Evolutionary conservation across 176 grass and related monocot species (phyloP), one percentile per base, ranked within the genome.

Genomic region (Poa pratensis): DNA sequence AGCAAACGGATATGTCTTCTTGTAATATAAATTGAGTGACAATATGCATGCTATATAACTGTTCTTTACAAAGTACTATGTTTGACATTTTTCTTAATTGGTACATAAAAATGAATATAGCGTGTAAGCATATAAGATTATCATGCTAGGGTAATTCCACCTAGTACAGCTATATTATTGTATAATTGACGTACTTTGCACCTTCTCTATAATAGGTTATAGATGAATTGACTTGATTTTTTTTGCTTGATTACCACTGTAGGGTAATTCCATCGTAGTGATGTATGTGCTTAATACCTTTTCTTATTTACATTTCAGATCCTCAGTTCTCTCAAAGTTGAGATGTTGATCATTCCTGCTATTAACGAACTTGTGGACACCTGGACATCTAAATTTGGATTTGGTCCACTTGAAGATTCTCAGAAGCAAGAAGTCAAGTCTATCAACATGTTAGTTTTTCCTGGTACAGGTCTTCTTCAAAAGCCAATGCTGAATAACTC

Each of bases 341-440:
- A 99, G 79, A 99, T 86, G 80, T 61, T 99, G 83, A 79, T 99
- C n/a, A 99, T 99, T 89, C 94, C 94, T 84, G 96, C 96, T 63
- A 96, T 96, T 59, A 59, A 77, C 64, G 96, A 99, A 90, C 86
- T 99, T 75, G 89, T 94, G 67, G 91, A 91, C 75, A 99, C 91
- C 71, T 99, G 96, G 96, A 94, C 82, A 61, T 89, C 79, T 63
- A 89, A 89, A 60, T 99, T 99, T 86, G 96, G 93, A 68, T 99
- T 99, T 83, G 86, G 82, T 67, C 84, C 88, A 62, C 94, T 99
- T 17, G 91, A 96, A 79, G 90, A 49, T 78, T 88, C 88, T 82
- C 35, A 91, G 20, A 87, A 90, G 87, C 59, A 94, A 86, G 96
- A 96, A 77, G 52, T 96, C 75, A 89, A 82, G 83, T 96, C 90